phyloP scores from a whole-genome alignment of 352 stramenopile species.

The Phytophthora citricola region DNA sequence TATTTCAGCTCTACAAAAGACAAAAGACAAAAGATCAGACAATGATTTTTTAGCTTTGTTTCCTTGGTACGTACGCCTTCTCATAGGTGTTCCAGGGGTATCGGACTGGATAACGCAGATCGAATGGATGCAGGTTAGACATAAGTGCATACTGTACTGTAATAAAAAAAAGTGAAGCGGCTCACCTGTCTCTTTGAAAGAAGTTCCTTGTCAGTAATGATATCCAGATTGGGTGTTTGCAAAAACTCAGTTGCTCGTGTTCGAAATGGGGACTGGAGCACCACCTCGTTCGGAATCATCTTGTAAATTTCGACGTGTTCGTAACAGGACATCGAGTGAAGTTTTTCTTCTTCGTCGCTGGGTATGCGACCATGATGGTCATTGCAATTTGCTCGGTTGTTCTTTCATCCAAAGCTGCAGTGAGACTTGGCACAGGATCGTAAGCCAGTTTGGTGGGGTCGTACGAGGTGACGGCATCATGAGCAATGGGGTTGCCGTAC shows the following conservation, averaged over 20 bases:
- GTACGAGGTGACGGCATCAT: constrained; percentile 65
- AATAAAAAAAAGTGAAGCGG: not conserved
- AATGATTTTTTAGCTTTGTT: too few relatives aligned
- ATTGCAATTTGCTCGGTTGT: constrained; percentile 31
- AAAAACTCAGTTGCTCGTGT: constrained; percentile 57
- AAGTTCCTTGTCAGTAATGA: constrained; percentile 29
- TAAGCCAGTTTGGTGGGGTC: constrained; percentile 74
- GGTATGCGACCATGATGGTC: constrained; percentile 67
- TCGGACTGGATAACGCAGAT: constrained; percentile 12
- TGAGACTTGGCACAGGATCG: constrained; percentile 72
- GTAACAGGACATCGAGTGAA: constrained; percentile 50
- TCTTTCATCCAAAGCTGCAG: constrained; percentile 41
- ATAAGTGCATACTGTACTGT: not conserved
- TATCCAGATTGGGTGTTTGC: constrained; percentile 31
- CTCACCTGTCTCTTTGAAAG: constrained; percentile 32
- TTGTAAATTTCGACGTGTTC: constrained; percentile 87
- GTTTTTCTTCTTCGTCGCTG: constrained; percentile 74
- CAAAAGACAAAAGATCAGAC: not conserved
- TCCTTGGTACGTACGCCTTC: constrained; percentile 22
- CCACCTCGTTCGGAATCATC: constrained; percentile 73
- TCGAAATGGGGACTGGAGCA: constrained; percentile 61
- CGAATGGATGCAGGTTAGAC: not conserved
- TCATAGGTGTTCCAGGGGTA: constrained; percentile 24
- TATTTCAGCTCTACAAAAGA: constrained; percentile 37
- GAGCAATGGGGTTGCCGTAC: constrained; percentile 76